Conservation (phyloP, 345 rosid genomes). For the Lepidium sativum region DNA sequence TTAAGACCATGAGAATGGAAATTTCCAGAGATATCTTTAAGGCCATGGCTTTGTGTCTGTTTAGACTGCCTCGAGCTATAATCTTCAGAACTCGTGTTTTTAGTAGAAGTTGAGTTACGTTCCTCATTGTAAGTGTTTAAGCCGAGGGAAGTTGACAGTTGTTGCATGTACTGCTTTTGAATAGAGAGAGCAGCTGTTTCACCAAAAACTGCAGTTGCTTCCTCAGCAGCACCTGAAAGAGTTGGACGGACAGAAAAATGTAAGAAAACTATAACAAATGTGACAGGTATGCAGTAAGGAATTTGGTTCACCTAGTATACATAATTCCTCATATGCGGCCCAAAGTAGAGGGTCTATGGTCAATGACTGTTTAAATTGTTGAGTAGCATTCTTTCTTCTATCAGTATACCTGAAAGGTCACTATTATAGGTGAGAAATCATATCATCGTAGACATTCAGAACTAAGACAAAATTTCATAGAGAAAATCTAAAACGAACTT, state of each 20-base stretch:
- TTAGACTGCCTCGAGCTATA: slow-evolving; percentile 62
- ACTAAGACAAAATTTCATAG: not conserved
- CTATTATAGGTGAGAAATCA: slow-evolving; percentile 4
- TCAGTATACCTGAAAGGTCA: slow-evolving; percentile 75
- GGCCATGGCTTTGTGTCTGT: slow-evolving; percentile 56
- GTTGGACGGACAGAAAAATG: not conserved
- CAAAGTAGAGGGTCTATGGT: slow-evolving; percentile 85
- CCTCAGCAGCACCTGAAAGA: slow-evolving; percentile 82
- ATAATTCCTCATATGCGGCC: slow-evolving; percentile 93
- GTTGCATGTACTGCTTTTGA: slow-evolving; percentile 69
- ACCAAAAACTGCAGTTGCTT: slow-evolving; percentile 74
- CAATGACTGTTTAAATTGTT: slow-evolving; percentile 81
- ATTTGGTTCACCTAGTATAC: slow-evolving; percentile 62
- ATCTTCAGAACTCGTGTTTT: slow-evolving; percentile 47
- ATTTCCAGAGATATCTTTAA: slow-evolving; percentile 64
- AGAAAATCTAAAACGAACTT: slow-evolving; percentile 40
- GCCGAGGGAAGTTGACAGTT: slow-evolving; percentile 37
- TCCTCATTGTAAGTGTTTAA: slow-evolving; percentile 49
- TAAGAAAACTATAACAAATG: not conserved
- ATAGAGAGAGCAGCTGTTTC: slow-evolving; percentile 76
- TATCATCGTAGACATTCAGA: not conserved
- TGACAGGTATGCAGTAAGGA: not conserved
- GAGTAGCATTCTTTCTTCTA: slow-evolving; percentile 67
- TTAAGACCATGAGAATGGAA: slow-evolving; percentile 60
- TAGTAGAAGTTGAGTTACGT: slow-evolving; percentile 35